Percentiles rank a stretch among this genome's conserved stretches.
Evolutionary conservation across 2,329 filamentous ascomycete genomes (phyloP).

Genomic region (Aspergillus sp.): DNA sequence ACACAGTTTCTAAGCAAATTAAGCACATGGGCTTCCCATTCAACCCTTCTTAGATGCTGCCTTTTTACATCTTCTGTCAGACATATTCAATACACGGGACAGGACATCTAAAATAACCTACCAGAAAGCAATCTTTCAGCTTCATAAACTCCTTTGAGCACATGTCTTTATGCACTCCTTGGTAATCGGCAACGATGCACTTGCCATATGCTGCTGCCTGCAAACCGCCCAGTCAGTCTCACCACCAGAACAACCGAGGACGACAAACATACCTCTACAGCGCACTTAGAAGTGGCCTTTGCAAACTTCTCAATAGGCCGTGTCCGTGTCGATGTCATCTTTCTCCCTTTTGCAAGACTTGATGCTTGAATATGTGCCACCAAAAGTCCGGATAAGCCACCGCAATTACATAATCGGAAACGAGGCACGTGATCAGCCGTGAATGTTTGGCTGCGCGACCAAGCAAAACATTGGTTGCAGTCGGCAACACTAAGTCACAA

Average conservation of each 20-base stretch:
- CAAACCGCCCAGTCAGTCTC: constrained; percentile 1
- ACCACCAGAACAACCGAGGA: background rate
- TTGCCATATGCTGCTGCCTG: constrained; percentile 85
- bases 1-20: constrained; percentile 1
- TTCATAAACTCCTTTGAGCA: constrained; percentile 81
- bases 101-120: constrained; percentile 43
- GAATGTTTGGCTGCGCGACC: constrained; percentile 21
- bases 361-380: background rate
- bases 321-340: constrained; percentile 49
- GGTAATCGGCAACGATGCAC: constrained; percentile 88
- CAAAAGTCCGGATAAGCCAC: background rate
- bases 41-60: constrained; percentile 54
- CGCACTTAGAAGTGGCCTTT: constrained; percentile 64
- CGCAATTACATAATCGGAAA: constrained; percentile 17
- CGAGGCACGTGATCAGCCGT: constrained; percentile 10
- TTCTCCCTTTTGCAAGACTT: constrained; percentile 11
- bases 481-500: constrained; percentile 8
- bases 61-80: constrained; percentile 33
- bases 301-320: constrained; percentile 70
- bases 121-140: constrained; percentile 84
- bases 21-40: background rate
- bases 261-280: constrained; percentile 55
- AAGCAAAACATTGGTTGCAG: constrained; percentile 15
- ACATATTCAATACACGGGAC: background rate
- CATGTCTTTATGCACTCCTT: constrained; percentile 85